Evolutionary conservation across 352 stramenopile species (phyloP).

Genomic region (Globisporangium takayamanum): DNA sequence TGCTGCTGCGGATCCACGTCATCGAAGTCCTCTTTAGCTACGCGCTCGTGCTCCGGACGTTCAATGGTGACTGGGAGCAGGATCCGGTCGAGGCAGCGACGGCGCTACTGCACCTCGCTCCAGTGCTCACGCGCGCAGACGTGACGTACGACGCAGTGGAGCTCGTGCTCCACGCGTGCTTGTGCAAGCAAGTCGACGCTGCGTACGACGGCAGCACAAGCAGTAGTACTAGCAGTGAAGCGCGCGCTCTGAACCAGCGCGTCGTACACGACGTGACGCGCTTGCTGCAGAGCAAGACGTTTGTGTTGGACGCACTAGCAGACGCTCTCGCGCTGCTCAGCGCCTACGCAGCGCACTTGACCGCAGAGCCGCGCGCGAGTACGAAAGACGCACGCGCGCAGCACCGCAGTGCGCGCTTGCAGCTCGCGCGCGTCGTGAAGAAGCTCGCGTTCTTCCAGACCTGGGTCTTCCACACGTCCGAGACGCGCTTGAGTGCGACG

Average conservation of each 20-base stretch:
- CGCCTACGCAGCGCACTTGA: conserved; percentile 22
- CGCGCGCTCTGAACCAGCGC: conserved; percentile 16
- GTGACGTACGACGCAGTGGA: conserved; percentile 40
- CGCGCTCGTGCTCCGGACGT: conserved; percentile 54
- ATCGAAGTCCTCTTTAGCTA: conserved; percentile 71
- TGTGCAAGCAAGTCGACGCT: conserved; percentile 20
- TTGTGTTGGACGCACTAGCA: conserved; percentile 58
- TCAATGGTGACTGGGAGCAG: conserved; percentile 73
- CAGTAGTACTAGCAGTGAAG: conserved; percentile 1
- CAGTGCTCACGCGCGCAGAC: conserved; percentile 37
- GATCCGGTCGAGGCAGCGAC: conserved; percentile 42
- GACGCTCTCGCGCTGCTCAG: conserved; percentile 42
- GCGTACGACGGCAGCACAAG: conserved; percentile 5
- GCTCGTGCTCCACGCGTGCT: conserved; percentile 35
- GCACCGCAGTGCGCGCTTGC: conserved; percentile 18
- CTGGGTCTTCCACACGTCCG: conserved; percentile 29
- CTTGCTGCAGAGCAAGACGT: conserved; percentile 34
- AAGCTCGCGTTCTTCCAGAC: conserved; percentile 61
- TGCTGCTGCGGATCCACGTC: conserved; percentile 47
- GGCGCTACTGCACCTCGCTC: conserved; percentile 36
- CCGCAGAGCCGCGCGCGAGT: not conserved
- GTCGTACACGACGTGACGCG: conserved; percentile 37
- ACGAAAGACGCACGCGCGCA: conserved; percentile 22
- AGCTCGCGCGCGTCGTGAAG: conserved; percentile 26
- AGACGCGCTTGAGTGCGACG: conserved; percentile 5